Base-by-base conservation (phyloP, 2,329 filamentous ascomycete species). In the Aureobasidium subglaciale region DNA sequence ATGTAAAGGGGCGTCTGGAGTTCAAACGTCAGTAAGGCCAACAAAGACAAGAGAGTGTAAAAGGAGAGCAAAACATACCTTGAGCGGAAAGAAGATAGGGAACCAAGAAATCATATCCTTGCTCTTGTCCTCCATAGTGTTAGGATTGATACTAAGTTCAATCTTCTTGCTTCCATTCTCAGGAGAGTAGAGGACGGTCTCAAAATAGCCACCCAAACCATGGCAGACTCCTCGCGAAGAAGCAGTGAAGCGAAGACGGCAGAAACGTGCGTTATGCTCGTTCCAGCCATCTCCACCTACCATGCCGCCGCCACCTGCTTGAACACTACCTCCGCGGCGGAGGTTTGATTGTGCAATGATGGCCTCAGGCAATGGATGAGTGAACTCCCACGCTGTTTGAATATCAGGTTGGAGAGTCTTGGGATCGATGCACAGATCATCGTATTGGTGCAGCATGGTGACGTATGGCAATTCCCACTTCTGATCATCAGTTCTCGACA, bases 61-160 rank as follows among this genome's bases (percentile, higher is more conserved):
- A 10, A 10, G 8, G 13, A 15, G 6, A 24, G 22, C 30, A 18
- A 20, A 49, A 68, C 81, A 66, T 76, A 91, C 90, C 83, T 93
- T 95, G 13, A 99, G 74, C 0, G 95, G 93, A 68, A 99, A 99
- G 74, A 92, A 96, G 27, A 99, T 97, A 1, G 93, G 93, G 69
- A 99, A 99, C 93, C 93, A 99, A 55, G 89, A 95, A 61, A 96
- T 95, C 95, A 99, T 99, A 64, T 95, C 91, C 67, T 87, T 87
- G 77, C 90, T 96, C 81, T 97, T 97, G 56, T 76, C 75, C 56
- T 93, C 89, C 73, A 99, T 97, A 27, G 86, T 88, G 61, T 95
- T 87, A 0, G 93, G 95, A 65, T 96, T 87, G 4, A 88, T 99
- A 65, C 90, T 95, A 58, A 99, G 79, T 74, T 97, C 92, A 4